Evolutionary conservation across 192 early-diverging fungal species (phyloP).

Genomic region (Allomyces macrogynus): DNA sequence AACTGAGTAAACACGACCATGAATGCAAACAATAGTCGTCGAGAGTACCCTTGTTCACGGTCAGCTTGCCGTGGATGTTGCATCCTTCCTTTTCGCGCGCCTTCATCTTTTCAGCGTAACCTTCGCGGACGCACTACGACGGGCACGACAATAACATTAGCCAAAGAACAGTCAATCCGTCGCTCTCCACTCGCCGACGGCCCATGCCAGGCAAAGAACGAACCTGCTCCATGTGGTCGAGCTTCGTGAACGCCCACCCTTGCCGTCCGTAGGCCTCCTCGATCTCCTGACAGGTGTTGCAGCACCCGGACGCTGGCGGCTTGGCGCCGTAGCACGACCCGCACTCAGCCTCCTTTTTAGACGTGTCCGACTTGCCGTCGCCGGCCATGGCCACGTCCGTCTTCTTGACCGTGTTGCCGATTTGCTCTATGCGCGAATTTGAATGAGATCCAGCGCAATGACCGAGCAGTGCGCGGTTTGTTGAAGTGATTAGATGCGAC

Average conservation of each 20-base stretch:
- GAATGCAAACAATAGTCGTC: no score
- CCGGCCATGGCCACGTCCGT: not conserved
- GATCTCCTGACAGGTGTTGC: slow-evolving; percentile 86
- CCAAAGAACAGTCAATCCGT: no score
- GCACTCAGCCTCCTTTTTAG: slow-evolving; percentile 33
- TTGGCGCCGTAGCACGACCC: slow-evolving; percentile 74
- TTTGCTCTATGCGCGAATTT: not conserved
- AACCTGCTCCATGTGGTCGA: slow-evolving; percentile 66
- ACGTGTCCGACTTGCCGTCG: not conserved
- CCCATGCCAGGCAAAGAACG: not conserved
- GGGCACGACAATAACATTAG: no score
- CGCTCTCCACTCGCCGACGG: no score
- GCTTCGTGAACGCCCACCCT: slow-evolving; percentile 64
- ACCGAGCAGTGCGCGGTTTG: no score
- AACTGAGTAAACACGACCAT: slow-evolving; percentile 14
- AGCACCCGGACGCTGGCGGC: slow-evolving; percentile 53
- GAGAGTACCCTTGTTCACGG: slow-evolving; percentile 66
- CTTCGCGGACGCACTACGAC: slow-evolving; percentile 58
- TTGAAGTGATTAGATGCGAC: no score
- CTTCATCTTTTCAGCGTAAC: slow-evolving; percentile 49
- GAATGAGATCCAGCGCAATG: no score
- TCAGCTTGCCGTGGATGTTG: slow-evolving; percentile 51
- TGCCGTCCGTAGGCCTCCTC: slow-evolving; percentile 54
- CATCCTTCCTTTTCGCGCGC: slow-evolving; percentile 79
- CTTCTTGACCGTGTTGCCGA: not conserved